Conservation (phyloP, 257 asterid genomes). For the Rubia yunnanensis region DNA sequence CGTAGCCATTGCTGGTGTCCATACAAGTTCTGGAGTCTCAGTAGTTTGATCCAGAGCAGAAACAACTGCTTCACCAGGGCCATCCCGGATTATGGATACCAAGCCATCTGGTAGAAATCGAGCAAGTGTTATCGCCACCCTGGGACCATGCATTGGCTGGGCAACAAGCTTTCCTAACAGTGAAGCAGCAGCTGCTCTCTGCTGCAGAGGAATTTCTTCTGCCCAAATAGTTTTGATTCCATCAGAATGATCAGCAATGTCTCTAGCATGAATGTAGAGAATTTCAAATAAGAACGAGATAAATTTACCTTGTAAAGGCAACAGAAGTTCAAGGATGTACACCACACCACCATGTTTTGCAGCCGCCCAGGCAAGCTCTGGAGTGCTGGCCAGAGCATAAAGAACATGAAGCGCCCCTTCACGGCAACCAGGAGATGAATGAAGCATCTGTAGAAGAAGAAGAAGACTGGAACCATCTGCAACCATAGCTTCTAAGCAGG, state of each 20-base stretch:
- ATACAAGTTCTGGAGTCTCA: constrained; percentile 97
- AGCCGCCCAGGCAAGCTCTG: constrained; percentile 98
- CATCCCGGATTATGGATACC: constrained; percentile 85
- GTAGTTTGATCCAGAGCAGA: constrained; percentile 84
- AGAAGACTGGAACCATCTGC: constrained; percentile 91
- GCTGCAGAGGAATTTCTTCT: constrained; percentile 94
- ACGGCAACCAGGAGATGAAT: constrained; percentile 89
- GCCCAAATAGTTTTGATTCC: constrained; percentile 27
- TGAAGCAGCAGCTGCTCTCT: constrained; percentile 96
- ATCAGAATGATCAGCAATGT: constrained; percentile 7
- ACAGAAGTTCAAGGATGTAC: constrained; percentile 85
- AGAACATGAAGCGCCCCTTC: constrained; percentile 97
- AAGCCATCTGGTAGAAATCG: constrained; percentile 97
- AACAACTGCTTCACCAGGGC: constrained; percentile 99
- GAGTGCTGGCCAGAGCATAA: constrained; percentile 95
- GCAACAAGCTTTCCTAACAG: constrained; percentile 87
- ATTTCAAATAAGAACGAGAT: constrained; percentile 1
- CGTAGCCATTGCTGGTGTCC: constrained; percentile 99
- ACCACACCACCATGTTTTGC: constrained; percentile 99
- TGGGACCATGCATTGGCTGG: constrained; percentile 99
- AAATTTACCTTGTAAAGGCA: constrained; percentile 71
- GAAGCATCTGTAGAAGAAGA: constrained; percentile 85
- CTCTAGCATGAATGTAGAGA: constrained; percentile 3
- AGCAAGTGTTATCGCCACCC: constrained; percentile 91
- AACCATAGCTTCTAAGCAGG: constrained; percentile 97